Evolutionary conservation across 208 protist genomes (phyloP).

Genomic region (Leishmania turanica): DNA sequence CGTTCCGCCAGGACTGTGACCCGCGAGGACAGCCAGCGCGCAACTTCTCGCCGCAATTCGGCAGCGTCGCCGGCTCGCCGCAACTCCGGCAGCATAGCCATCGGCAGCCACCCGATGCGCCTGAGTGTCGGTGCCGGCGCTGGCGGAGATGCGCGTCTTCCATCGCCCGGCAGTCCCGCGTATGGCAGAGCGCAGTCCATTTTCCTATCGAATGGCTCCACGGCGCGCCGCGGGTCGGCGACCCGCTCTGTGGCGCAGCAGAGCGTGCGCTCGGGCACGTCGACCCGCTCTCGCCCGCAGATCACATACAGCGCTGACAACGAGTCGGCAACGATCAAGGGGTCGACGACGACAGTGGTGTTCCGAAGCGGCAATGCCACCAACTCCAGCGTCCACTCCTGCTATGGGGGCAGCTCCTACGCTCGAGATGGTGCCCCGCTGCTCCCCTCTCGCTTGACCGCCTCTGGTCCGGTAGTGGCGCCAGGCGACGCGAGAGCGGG

Average conservation of each 20-base stretch:
- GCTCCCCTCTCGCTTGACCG: background rate
- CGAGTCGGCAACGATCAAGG: slow-evolving; percentile 48
- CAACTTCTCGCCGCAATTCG: background rate
- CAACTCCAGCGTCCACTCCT: background rate
- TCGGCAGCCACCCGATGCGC: slow-evolving; percentile 5
- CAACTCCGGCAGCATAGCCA: background rate
- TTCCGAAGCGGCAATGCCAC: slow-evolving; percentile 25
- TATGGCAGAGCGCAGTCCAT: background rate
- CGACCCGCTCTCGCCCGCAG: slow-evolving; percentile 47
- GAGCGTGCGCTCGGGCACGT: slow-evolving; percentile 44
- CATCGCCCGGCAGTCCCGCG: background rate
- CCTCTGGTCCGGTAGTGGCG: background rate
- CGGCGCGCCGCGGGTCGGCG: slow-evolving; percentile 11
- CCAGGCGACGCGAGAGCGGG: background rate
- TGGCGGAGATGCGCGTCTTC: background rate
- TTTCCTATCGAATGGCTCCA: background rate
- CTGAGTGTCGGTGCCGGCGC: background rate
- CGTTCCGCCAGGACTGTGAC: background rate
- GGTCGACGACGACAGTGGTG: slow-evolving; percentile 70
- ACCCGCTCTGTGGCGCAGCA: slow-evolving; percentile 37
- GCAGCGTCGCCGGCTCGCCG: slow-evolving; percentile 2
- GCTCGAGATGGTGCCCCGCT: slow-evolving; percentile 10
- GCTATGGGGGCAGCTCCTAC: background rate
- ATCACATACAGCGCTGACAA: slow-evolving; percentile 48
- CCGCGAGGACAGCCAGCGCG: background rate